Evolutionary conservation across 306 rosid genomes (phyloP).

Genomic region (Trifolium subterraneum): DNA sequence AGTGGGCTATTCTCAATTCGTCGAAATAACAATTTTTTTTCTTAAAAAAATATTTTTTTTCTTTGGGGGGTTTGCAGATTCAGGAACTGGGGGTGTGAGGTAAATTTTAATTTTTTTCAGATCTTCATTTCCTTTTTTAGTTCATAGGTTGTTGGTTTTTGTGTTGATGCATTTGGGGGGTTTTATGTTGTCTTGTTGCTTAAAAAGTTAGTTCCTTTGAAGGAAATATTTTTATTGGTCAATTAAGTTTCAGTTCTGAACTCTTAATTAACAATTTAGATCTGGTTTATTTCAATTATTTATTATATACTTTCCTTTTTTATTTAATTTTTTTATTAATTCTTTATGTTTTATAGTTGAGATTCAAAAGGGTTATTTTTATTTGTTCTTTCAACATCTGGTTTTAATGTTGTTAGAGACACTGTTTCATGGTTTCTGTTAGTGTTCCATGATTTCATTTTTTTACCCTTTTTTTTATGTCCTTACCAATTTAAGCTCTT

Average conservation of each 20-base stretch:
- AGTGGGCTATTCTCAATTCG: conserved; percentile 58
- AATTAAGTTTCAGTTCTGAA: conserved; percentile 28
- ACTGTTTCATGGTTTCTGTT: neutral
- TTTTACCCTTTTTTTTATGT: neutral
- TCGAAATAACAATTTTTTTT: conserved; percentile 51
- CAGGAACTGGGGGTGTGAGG: conserved; percentile 64
- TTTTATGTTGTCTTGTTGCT: conserved; percentile 28
- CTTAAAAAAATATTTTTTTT: neutral
- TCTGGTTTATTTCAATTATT: conserved; percentile 41
- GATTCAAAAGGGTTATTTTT: conserved; percentile 7
- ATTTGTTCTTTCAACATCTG: conserved; percentile 24
- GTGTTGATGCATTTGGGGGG: conserved; percentile 36
- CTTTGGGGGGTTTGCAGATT: conserved; percentile 37
- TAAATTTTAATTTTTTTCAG: conserved; percentile 44
- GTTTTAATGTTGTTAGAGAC: conserved; percentile 10
- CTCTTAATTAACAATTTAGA: conserved; percentile 42
- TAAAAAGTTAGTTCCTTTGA: conserved; percentile 41
- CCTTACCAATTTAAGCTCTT: conserved; percentile 26
- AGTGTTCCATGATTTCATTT: conserved; percentile 8
- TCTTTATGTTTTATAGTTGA: neutral
- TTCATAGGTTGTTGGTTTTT: conserved; percentile 28
- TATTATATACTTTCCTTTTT: conserved; percentile 4
- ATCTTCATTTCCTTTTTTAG: conserved; percentile 49
- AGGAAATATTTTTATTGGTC: conserved; percentile 32
- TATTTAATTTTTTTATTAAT: neutral